phyloP scores from a whole-genome alignment of 768 basidiomycete genomes.

The Russula compacta region DNA sequence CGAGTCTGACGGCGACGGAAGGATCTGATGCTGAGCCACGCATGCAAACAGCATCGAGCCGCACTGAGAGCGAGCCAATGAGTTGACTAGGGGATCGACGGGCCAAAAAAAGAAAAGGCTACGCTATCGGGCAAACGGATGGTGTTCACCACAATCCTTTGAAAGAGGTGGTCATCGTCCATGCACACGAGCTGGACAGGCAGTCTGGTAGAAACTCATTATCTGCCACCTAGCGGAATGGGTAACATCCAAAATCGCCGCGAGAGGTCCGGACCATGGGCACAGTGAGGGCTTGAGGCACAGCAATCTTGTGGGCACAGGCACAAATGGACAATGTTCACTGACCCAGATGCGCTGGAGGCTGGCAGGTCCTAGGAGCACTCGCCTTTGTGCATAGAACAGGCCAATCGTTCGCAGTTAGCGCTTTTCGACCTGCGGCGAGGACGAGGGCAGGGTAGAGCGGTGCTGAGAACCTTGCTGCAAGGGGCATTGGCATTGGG shows the following conservation, averaged over 20 bases:
- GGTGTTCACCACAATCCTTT: constrained; percentile 11
- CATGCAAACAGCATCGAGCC: neutral
- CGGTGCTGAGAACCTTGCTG: neutral
- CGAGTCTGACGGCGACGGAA: neutral
- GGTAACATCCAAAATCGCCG: constrained; percentile 14
- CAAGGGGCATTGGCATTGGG: neutral
- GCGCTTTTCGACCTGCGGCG: neutral
- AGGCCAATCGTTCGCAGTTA: constrained; percentile 8
- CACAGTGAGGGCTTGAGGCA: neutral
- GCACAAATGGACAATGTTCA: constrained; percentile 7
- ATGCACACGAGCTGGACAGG: neutral
- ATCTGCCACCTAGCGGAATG: constrained; percentile 1
- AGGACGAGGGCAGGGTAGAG: neutral
- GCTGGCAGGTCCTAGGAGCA: constrained; percentile 11
- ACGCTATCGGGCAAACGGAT: constrained; percentile 18
- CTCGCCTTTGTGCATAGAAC: constrained; percentile 2
- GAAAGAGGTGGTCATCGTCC: constrained; percentile 13
- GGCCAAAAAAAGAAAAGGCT: neutral
- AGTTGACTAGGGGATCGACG: no score
- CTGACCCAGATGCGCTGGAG: neutral
- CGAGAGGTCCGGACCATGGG: constrained; percentile 2
- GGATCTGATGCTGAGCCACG: neutral
- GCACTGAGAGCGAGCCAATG: no score
- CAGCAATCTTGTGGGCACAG: neutral
- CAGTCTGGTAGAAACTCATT: neutral